A percentile compares a stretch with the other conserved stretches of the same genome.
These are phyloP conservation scores for Kwoniella newhampshirensis DNA, from an alignment of 768 basidiomycete genomes.

Conservation along the genomic window DNA sequence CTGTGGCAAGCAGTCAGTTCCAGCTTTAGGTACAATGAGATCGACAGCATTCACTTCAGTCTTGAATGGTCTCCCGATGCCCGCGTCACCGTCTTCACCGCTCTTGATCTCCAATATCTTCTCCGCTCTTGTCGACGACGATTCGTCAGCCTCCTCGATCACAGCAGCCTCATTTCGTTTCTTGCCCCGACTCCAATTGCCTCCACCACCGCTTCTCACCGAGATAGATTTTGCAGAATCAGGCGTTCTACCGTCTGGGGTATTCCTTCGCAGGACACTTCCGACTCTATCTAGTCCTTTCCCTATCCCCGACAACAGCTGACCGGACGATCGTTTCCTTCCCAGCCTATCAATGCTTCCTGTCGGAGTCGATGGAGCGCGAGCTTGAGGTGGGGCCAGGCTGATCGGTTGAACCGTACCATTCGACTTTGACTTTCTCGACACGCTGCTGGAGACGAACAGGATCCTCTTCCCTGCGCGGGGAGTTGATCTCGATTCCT, in stretches of 20 bases:
- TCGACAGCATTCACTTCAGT: slow-evolving; percentile 28
- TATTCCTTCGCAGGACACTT: slow-evolving; percentile 33
- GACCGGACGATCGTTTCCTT: slow-evolving; percentile 24
- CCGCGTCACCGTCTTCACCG: slow-evolving; percentile 29
- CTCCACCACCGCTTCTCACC: background rate
- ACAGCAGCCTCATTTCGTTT: slow-evolving; percentile 11
- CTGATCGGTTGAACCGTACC: slow-evolving; percentile 5
- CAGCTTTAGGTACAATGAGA: background rate
- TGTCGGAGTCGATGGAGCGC: background rate
- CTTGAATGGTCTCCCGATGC: slow-evolving; percentile 38
- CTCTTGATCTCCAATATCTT: background rate
- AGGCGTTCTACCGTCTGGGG: slow-evolving; percentile 3
- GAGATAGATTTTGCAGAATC: slow-evolving; percentile 1
- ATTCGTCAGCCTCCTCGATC: slow-evolving; percentile 16
- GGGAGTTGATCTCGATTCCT: background rate
- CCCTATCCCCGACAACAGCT: slow-evolving; percentile 26
- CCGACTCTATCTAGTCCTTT: slow-evolving; percentile 38
- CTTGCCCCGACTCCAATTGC: slow-evolving; percentile 3
- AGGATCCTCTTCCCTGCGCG: slow-evolving; percentile 4
- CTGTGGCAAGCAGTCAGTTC: slow-evolving; percentile 16
- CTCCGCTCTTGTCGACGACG: background rate
- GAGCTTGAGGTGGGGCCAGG: background rate
- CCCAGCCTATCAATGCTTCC: background rate
- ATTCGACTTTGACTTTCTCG: slow-evolving; percentile 1
- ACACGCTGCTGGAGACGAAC: slow-evolving; percentile 6